Conservation (phyloP, 495 filamentous ascomycete genomes). For the Talaromyces nanjingensis region DNA sequence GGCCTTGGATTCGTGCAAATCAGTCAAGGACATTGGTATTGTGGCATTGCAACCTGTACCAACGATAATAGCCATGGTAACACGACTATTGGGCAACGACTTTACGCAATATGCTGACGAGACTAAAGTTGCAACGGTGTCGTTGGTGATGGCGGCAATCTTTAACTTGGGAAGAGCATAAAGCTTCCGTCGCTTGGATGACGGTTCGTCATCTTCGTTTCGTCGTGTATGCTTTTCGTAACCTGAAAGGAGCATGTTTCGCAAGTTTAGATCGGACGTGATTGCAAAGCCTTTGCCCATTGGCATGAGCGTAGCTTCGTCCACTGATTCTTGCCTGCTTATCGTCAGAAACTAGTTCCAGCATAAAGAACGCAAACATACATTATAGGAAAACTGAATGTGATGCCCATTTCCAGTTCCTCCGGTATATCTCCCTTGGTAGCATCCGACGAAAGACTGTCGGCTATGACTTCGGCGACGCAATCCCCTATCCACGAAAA, state of each 20-base stretch:
- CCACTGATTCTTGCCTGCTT: constrained; percentile 62
- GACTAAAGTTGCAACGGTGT: constrained; percentile 72
- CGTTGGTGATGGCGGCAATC: constrained; percentile 75
- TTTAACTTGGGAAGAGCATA: constrained; percentile 55
- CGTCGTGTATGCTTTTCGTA: constrained; percentile 55
- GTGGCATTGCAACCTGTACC: constrained; percentile 83
- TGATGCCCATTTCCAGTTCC: constrained; percentile 69
- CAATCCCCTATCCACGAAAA: constrained; percentile 76
- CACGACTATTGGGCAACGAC: constrained; percentile 59
- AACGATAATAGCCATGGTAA: constrained; percentile 74
- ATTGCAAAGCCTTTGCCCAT: constrained; percentile 89
- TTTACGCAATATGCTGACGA: constrained; percentile 63
- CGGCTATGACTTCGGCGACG: constrained; percentile 64
- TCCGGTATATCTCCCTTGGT: constrained; percentile 38
- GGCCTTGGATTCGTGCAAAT: constrained; percentile 58
- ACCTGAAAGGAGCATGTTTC: constrained; percentile 57
- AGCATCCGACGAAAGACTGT: constrained; percentile 37
- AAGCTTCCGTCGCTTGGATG: constrained; percentile 37
- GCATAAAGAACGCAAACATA: constrained; percentile 26
- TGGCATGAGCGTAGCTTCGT: constrained; percentile 71
- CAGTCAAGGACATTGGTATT: constrained; percentile 58
- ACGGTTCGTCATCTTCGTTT: constrained; percentile 37
- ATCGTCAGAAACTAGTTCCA: not conserved
- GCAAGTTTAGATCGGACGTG: constrained; percentile 63
- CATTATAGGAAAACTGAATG: constrained; percentile 84